Evolutionary conservation across 306 rosid species (phyloP).

Genomic region (Lupinus albus): DNA sequence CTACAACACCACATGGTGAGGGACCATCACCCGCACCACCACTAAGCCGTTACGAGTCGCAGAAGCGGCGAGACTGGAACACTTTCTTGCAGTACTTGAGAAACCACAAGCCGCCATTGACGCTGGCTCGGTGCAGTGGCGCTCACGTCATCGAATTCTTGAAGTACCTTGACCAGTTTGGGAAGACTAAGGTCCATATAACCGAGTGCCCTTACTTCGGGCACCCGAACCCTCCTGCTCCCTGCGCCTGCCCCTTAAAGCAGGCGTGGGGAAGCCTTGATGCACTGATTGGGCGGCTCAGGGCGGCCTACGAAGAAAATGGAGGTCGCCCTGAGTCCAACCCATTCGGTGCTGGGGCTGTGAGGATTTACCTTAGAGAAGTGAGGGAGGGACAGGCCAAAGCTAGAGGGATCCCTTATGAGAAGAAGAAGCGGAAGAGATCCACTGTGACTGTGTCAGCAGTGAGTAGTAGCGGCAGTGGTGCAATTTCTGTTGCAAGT

Average conservation of each 20-base stretch:
- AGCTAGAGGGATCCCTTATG: conserved; percentile 92
- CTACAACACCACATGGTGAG: conserved; percentile 34
- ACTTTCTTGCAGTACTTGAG: conserved; percentile 84
- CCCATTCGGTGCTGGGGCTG: conserved; percentile 83
- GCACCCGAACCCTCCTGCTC: conserved; percentile 81
- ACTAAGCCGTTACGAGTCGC: conserved; percentile 92
- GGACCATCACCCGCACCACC: conserved; percentile 60
- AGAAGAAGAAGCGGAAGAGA: conserved; percentile 87
- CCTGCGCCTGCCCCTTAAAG: conserved; percentile 79
- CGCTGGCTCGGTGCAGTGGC: conserved; percentile 88
- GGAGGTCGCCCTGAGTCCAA: conserved; percentile 88
- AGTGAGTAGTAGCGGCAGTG: conserved; percentile 22
- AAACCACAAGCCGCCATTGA: conserved; percentile 96
- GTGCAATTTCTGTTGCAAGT: conserved; percentile 15
- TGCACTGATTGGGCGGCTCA: conserved; percentile 84
- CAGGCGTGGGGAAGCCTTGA: conserved; percentile 97
- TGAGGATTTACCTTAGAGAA: conserved; percentile 81
- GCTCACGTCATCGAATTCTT: conserved; percentile 95
- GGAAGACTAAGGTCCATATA: conserved; percentile 84
- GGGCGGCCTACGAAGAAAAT: conserved; percentile 96
- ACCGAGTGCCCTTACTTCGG: conserved; percentile 82
- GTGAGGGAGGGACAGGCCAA: conserved; percentile 87
- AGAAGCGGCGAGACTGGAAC: conserved; percentile 96
- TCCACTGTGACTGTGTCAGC: conserved; percentile 43
- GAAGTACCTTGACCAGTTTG: conserved; percentile 90